These are phyloP conservation scores for Amanita fuliginea DNA, from an alignment of 768 basidiomycete species.

Conservation along the genomic window DNA sequence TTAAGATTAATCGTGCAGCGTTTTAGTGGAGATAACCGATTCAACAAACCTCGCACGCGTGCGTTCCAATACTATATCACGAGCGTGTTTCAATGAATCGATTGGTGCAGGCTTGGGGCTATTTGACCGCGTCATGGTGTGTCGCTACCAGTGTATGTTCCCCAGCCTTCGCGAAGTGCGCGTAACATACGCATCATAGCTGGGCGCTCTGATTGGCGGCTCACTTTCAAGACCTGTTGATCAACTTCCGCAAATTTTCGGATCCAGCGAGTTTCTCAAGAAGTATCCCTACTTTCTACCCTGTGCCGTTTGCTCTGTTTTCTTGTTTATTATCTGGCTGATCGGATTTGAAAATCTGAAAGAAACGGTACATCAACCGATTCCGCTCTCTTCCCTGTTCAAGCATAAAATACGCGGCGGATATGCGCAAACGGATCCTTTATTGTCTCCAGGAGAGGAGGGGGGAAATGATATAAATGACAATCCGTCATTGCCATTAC, in stretches of 20 bases:
- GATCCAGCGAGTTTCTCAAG: constrained; percentile 25
- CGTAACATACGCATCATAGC: neutral
- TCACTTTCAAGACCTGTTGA: too few species aligned
- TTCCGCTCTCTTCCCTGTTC: neutral
- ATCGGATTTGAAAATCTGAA: constrained; percentile 25
- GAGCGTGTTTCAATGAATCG: neutral
- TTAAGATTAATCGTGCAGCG: constrained; percentile 21
- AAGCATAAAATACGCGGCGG: neutral
- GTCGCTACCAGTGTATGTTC: constrained; percentile 4
- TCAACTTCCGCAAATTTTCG: constrained; percentile 30
- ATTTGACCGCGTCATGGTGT: constrained; percentile 19
- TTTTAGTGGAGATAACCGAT: constrained; percentile 48
- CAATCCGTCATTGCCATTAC: neutral
- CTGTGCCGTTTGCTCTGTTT: constrained; percentile 15
- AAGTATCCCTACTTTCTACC: constrained; percentile 43
- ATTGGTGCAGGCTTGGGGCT: constrained; percentile 9
- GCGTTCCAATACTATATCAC: neutral
- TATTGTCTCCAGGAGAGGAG: neutral
- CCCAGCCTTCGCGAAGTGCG: neutral
- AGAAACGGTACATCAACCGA: constrained; percentile 18
- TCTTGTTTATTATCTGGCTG: constrained; percentile 33
- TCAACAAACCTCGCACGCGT: constrained; percentile 39
- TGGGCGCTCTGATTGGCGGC: neutral
- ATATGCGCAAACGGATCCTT: too few species aligned
- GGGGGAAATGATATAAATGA: neutral